Base-by-base conservation (phyloP, 192 early-diverging fungal genomes). In the Coemansia sp. region DNA sequence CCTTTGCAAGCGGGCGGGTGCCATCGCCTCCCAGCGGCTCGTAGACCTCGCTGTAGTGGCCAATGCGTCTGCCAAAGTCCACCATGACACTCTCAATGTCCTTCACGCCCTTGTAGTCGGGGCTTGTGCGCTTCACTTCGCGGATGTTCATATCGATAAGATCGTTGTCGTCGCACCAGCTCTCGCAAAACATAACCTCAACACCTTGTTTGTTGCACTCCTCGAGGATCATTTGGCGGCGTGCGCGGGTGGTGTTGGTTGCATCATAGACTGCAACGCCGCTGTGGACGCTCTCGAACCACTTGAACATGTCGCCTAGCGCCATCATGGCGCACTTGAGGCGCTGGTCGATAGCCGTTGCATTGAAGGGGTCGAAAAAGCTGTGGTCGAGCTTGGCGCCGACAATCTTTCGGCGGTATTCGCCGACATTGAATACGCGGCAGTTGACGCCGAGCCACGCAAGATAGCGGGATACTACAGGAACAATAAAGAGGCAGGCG, bases 221-320 rank as follows among this genome's bases (percentile, higher is more conserved):
- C n/a, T 92, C 85, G 35, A 88, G 67, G 17, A 98, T 84, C 74
- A 87, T 84, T 60, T 84, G 70, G 59, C 98, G 77, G 61, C 98
- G 84, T 29, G 89, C 86, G 10, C 73, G 82, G 3, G 98, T 99
- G 35, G 94, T 93, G 74, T 99, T 99, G 13, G 98, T 99, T 33
- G 96, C 98, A 74, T 99, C 98, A 69, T 98, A 98, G n/a, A 98
- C 82, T 0, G 93, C 96, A 25, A 98, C 93, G 22, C 90, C 87
- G 23, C 88, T 92, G 34, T 88, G 79, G 29, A 91, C 88, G 62
- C 87, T 85, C 56, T 89, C 85, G 64, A 98, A 92, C 95, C 95
- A 99, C 49, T 68, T 70, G 35, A 98, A 81, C 94, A 99, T 94
- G 74, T 99, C 95, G 9, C 87, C 84, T 35, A 99, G 80, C 33